Percentiles rank a stretch among this genome's conserved stretches.
Evolutionary conservation across 306 rosid species (phyloP).

Genomic region (Castanospermum australe): DNA sequence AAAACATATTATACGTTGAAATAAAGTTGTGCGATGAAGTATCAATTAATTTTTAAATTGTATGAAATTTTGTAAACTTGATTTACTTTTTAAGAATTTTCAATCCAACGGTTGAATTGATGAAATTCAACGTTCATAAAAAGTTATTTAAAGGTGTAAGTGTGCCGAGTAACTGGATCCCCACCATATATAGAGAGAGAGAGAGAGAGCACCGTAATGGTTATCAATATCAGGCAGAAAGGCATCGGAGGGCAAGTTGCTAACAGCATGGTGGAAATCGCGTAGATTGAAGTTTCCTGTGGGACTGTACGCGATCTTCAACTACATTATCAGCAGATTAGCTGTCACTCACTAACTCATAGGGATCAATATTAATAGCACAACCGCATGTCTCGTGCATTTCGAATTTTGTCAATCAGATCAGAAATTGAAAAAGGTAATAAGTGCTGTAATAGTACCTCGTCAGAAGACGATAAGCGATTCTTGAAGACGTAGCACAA

Average conservation of each 20-base stretch:
- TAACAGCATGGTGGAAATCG: constrained; percentile 69
- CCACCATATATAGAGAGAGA: not conserved
- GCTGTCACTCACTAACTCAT: constrained; percentile 17
- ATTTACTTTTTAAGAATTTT: too few relatives aligned
- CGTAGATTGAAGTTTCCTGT: constrained; percentile 55
- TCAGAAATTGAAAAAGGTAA: not conserved
- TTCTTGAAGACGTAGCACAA: constrained; percentile 60
- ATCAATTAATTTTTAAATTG: too few relatives aligned
- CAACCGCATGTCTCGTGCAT: constrained; percentile 22
- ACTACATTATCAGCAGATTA: constrained; percentile 43
- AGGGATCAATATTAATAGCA: not conserved
- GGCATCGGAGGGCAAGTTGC: constrained; percentile 55
- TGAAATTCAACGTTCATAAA: too few relatives aligned
- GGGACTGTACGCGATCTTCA: constrained; percentile 61
- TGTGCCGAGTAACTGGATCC: too few relatives aligned
- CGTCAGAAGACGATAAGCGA: constrained; percentile 42
- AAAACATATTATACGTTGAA: too few relatives aligned
- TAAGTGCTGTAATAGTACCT: constrained; percentile 36
- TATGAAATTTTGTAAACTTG: too few relatives aligned
- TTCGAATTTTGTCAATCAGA: constrained; percentile 6
- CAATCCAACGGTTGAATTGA: too few relatives aligned
- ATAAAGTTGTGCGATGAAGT: too few relatives aligned
- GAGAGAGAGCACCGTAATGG: constrained; percentile 33
- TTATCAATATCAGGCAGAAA: constrained; percentile 45
- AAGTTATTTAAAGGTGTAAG: too few relatives aligned